phyloP scores from a whole-genome alignment of 768 basidiomycete species.

The Strobilomyces confusus region DNA sequence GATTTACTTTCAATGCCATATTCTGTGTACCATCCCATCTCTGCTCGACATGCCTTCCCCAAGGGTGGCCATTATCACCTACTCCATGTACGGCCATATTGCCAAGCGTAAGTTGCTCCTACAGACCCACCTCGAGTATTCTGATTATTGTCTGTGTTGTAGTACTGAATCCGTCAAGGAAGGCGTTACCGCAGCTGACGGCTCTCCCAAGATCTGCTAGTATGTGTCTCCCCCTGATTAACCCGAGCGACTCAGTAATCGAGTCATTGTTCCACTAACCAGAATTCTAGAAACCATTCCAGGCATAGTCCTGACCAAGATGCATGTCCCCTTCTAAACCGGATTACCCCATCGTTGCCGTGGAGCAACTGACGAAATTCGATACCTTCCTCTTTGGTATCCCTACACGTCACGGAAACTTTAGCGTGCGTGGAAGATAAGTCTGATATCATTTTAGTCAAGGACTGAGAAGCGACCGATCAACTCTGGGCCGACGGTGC shows the following conservation, averaged over 20 bases:
- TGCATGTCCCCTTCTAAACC: constrained; percentile 72
- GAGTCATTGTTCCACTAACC: too few relatives aligned
- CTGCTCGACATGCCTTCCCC: constrained; percentile 39
- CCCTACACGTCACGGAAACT: constrained; percentile 44
- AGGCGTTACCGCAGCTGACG: constrained; percentile 48
- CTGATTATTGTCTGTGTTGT: constrained; percentile 40
- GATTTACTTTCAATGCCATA: too few relatives aligned
- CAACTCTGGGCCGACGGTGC: constrained; percentile 55
- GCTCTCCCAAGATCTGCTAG: constrained; percentile 53
- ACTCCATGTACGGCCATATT: constrained; percentile 73
- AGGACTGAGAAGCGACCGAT: constrained; percentile 78
- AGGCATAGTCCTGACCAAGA: constrained; percentile 59
- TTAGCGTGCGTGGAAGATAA: constrained; percentile 58
- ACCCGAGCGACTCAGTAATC: too few relatives aligned
- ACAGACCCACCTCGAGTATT: neutral
- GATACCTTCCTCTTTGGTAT: constrained; percentile 44
- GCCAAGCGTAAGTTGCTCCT: constrained; percentile 46
- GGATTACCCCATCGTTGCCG: constrained; percentile 39
- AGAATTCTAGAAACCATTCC: constrained; percentile 74
- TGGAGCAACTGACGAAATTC: constrained; percentile 16
- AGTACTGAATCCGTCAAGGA: constrained; percentile 49
- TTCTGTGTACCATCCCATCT: too few relatives aligned
- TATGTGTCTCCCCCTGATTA: constrained; percentile 28
- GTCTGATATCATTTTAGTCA: too few relatives aligned
- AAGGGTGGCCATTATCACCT: constrained; percentile 67